phyloP scores from a whole-genome alignment of 352 stramenopile genomes.

The Phytophthora pinifolia region DNA sequence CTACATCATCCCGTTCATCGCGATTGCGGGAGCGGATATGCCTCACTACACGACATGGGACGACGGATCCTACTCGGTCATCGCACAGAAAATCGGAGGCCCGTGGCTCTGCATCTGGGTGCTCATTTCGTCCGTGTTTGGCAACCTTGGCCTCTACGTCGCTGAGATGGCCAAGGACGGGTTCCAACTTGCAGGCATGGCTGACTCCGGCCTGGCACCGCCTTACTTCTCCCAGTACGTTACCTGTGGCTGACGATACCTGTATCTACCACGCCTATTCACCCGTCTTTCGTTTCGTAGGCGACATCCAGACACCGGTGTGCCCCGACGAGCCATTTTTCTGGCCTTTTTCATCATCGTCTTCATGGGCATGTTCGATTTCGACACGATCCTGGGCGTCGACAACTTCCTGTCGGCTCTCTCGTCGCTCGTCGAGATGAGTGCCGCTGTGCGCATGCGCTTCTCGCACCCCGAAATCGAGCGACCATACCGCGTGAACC shows the following conservation, averaged over 20 bases:
- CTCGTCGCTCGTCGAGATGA: conserved; percentile 74
- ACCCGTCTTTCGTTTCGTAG: conserved; percentile 23
- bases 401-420: conserved; percentile 83
- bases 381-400: conserved; percentile 78
- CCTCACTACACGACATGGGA: conserved; percentile 75
- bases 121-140: conserved; percentile 72
- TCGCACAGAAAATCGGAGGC: conserved; percentile 62
- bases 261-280: not conserved
- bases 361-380: conserved; percentile 79
- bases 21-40: conserved; percentile 66
- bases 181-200: conserved; percentile 82
- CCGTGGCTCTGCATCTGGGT: conserved; percentile 79
- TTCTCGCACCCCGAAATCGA: conserved; percentile 76
- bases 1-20: conserved; percentile 72
- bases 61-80: conserved; percentile 76
- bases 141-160: conserved; percentile 80
- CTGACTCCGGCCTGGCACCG: conserved; percentile 74
- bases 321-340: conserved; percentile 66
- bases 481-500: conserved; percentile 69
- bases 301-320: conserved; percentile 55
- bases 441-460: conserved; percentile 73
- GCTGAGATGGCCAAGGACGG: conserved; percentile 84
- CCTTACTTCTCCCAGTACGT: conserved; percentile 77
- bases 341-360: conserved; percentile 80
- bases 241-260: not conserved